Percentiles rank a stretch among this genome's conserved stretches.
Conservation (phyloP, 78 protist species). For the Dictyostelium firmibasis region DNA sequence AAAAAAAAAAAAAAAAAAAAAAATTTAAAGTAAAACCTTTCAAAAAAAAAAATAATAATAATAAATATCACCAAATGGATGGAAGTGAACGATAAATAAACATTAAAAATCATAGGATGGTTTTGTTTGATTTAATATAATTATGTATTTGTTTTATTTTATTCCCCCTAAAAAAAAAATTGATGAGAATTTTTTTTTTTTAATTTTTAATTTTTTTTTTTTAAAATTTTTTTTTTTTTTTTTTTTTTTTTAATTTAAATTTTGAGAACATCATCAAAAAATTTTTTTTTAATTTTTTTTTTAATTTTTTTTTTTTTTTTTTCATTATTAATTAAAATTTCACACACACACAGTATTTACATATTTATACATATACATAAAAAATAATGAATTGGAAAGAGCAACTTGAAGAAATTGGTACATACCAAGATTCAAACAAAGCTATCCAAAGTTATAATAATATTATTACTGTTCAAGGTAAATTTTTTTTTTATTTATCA, state of each 20-base stretch:
- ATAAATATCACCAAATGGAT: no score
- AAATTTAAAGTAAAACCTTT: no score
- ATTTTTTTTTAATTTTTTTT: neutral
- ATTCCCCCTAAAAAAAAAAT: no score
- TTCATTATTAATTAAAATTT: neutral
- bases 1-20: no score
- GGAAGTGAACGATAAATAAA: no score
- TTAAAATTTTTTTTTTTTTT: neutral
- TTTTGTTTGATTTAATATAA: no score
- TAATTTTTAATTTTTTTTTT: no score
- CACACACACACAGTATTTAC: neutral
- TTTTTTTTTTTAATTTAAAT: neutral
- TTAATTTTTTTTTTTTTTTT: neutral
- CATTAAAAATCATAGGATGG: no score
- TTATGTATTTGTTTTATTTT: no score
- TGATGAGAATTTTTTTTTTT: no score
- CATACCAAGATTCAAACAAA: neutral
- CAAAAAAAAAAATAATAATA: no score
- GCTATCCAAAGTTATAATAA: neutral
- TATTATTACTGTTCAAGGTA: neutral
- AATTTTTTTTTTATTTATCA: no score
- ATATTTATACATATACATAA: neutral
- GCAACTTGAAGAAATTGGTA: slow-evolving; percentile 17
- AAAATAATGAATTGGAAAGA: slow-evolving; percentile 28
- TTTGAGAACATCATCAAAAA: neutral